phyloP scores from a whole-genome alignment of 768 basidiomycete species.

The Chalciporus sphaerocephalus region DNA sequence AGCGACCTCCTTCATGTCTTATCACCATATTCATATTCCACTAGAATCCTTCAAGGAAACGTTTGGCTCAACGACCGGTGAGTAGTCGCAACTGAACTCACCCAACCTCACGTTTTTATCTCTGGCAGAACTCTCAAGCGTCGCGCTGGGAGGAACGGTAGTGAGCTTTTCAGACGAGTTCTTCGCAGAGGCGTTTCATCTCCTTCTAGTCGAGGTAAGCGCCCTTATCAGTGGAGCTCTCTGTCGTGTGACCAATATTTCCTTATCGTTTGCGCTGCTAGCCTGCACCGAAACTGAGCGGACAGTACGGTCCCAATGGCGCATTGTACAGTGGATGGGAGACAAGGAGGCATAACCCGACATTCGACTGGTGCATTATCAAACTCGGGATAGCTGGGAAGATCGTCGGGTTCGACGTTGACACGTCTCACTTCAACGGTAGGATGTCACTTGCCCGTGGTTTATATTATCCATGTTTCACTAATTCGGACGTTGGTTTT shows the following conservation, averaged over 20 bases:
- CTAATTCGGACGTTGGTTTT: neutral
- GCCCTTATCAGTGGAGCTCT: neutral
- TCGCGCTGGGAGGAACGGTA: slow-evolving; percentile 73
- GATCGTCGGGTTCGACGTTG: slow-evolving; percentile 84
- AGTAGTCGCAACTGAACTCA: neutral
- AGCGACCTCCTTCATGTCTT: slow-evolving; percentile 35
- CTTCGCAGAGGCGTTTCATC: slow-evolving; percentile 82
- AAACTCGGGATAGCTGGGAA: slow-evolving; percentile 74
- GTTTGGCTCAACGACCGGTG: slow-evolving; percentile 53
- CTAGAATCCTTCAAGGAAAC: slow-evolving; percentile 44
- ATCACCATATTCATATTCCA: slow-evolving; percentile 39
- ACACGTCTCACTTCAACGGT: slow-evolving; percentile 94
- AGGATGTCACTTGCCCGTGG: slow-evolving; percentile 14
- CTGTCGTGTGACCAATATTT: neutral
- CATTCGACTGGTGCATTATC: slow-evolving; percentile 92
- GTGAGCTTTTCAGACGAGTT: slow-evolving; percentile 89
- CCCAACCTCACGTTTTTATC: neutral
- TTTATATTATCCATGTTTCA: slow-evolving; percentile 1
- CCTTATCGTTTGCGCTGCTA: slow-evolving; percentile 26
- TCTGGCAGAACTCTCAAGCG: slow-evolving; percentile 80
- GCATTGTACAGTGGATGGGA: slow-evolving; percentile 97
- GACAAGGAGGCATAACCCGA: slow-evolving; percentile 79
- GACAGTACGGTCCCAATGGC: slow-evolving; percentile 96
- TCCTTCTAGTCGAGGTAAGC: slow-evolving; percentile 76
- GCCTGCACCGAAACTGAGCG: slow-evolving; percentile 86